Base-by-base conservation (phyloP, 306 rosid genomes). In the Rosa rugosa region DNA sequence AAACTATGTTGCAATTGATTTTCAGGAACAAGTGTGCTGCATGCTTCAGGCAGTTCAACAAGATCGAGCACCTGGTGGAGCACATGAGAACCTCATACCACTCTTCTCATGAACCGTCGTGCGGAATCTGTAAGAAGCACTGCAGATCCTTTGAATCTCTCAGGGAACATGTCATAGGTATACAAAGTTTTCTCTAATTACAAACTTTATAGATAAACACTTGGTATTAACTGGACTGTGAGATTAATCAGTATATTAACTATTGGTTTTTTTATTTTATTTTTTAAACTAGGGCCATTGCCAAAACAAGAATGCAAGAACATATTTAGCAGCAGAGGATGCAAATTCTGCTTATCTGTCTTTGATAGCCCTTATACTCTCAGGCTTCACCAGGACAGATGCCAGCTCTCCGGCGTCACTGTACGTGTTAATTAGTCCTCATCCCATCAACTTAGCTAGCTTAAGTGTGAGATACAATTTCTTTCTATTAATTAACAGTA, bases 141-240 rank as follows among this genome's bases (percentile, higher is more conserved):
- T 93, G 99, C 90, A 89, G 97, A 82, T 96, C 93, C 59, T 88
- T 93, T 77, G 99, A 96, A 79, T 96, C 99, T 70, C 90, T 96
- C 8, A 85, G 98, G 82, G 99, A 93, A 86, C 99, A 96, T 83
- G 92, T 96, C 64, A 89, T 88, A 50, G 99, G 99, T 92, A 89
- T 2, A 57, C 11, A 8, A n/a, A 54, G 8, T 3, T 3, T 60
- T 62, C 40, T 31, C 69, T 13, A 63, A 27, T 63, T 5, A 63
- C 68, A 22, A 22, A 59, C 34, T 22, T 59, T 59, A 10, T 22
- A 57, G 64, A 22, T 62, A 27, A 27, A 25, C 18, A 62, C 66
- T 59, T 25, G 6, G 3, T 18, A 54, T 54, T 11, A 60, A 60
- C 13, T 59, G n/a, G 31, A 23, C 46, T 57, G 31, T 31, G 5